These are phyloP conservation scores for Cutaneotrichosporon mucoides DNA, from an alignment of 1,284 basidiomycete genomes.

Conservation along the genomic window DNA sequence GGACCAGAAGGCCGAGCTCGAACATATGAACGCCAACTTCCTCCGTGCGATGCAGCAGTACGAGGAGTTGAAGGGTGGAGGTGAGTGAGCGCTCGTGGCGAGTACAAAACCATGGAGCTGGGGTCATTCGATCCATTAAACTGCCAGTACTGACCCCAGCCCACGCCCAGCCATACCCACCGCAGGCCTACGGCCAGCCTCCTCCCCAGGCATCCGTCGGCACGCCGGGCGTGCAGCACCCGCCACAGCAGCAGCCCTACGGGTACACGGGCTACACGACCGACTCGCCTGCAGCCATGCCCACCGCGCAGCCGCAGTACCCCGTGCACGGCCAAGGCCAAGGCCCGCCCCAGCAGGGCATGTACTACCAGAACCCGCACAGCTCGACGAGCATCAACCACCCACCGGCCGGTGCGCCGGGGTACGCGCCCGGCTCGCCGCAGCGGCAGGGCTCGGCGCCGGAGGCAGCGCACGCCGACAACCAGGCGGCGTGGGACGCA, in stretches of 20 bases:
- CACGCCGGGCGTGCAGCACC: too few relatives aligned
- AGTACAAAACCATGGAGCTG: too few relatives aligned
- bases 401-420: neutral
- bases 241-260: too few relatives aligned
- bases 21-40: conserved; percentile 50
- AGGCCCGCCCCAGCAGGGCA: neutral
- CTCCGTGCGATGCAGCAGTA: conserved; percentile 48
- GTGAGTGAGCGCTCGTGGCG: conserved; percentile 15
- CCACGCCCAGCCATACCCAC: conserved; percentile 11
- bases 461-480: conserved; percentile 34
- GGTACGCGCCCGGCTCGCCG: conserved; percentile 21
- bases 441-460: conserved; percentile 31
- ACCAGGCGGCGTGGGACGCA: too few relatives aligned
- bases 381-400: conserved; percentile 2
- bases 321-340: neutral
- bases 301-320: conserved; percentile 6
- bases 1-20: conserved; percentile 68
- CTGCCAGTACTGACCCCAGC: neutral
- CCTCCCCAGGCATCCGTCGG: too few relatives aligned
- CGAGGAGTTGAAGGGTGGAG: conserved; percentile 36
- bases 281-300: neutral
- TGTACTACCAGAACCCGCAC: conserved; percentile 11
- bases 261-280: too few relatives aligned
- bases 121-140: too few relatives aligned
- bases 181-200: neutral